Evolutionary conservation across 345 rosid genomes (phyloP).

Genomic region (Syzygium jambos): DNA sequence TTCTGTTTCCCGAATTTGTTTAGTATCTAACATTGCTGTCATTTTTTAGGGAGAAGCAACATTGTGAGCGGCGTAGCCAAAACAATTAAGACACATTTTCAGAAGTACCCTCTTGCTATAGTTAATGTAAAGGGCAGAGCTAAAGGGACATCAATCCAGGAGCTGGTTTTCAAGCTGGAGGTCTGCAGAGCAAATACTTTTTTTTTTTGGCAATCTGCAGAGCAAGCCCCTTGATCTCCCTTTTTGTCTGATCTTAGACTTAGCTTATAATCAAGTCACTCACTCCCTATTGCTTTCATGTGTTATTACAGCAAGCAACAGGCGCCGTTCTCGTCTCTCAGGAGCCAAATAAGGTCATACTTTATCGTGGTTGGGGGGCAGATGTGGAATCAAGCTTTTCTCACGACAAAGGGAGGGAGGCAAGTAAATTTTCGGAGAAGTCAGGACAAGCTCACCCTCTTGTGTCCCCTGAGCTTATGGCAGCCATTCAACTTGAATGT

Average conservation of each 20-base stretch:
- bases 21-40: not conserved
- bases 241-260: not conserved
- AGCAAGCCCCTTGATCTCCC: not conserved
- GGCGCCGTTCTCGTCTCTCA: slow-evolving; percentile 76
- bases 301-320: slow-evolving; percentile 59
- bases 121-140: slow-evolving; percentile 93
- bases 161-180: slow-evolving; percentile 75
- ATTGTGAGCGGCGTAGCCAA: slow-evolving; percentile 71
- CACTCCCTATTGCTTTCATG: not conserved
- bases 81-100: slow-evolving; percentile 61
- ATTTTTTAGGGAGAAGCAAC: slow-evolving; percentile 62
- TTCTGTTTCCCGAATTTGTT: not conserved
- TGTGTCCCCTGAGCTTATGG: slow-evolving; percentile 69
- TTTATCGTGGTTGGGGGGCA: slow-evolving; percentile 86
- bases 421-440: slow-evolving; percentile 1
- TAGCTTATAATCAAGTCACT: not conserved
- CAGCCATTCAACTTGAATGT: slow-evolving; percentile 75
- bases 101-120: slow-evolving; percentile 74
- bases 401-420: not conserved
- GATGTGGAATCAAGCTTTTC: slow-evolving; percentile 29
- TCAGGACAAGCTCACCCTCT: slow-evolving; percentile 10
- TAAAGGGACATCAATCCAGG: slow-evolving; percentile 86
- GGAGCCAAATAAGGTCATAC: slow-evolving; percentile 88
- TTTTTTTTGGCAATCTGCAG: not conserved
- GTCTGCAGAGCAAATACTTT: slow-evolving; percentile 15